Percentiles rank a stretch among this genome's conserved stretches.
phyloP scores from a whole-genome alignment of 2,329 filamentous ascomycete genomes.

The Fusarium decemcellulare region DNA sequence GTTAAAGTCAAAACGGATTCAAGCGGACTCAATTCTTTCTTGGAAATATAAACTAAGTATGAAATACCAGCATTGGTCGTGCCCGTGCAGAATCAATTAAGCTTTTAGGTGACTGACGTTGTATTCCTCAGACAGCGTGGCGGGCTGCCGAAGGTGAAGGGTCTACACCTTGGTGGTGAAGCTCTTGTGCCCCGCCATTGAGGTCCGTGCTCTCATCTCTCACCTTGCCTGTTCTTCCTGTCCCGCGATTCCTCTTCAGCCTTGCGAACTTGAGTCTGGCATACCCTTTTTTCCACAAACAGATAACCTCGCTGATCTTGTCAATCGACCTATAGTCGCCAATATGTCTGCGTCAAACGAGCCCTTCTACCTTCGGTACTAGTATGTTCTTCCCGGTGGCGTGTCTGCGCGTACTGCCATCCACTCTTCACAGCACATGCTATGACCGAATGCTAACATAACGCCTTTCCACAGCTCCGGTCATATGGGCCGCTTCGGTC shows the following conservation, averaged over 20 bases:
- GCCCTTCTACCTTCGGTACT: conserved; percentile 96
- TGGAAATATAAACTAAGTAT: too few species aligned
- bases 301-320: conserved; percentile 5
- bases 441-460: conserved; percentile 23
- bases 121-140: conserved; percentile 21
- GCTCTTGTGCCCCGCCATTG: conserved; percentile 41
- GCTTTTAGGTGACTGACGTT: conserved; percentile 9
- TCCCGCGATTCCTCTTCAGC: conserved; percentile 45
- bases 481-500: conserved; percentile 96
- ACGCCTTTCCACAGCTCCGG: conserved; percentile 77
- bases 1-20: background rate
- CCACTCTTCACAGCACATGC: background rate
- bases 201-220: conserved; percentile 36
- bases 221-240: conserved; percentile 23
- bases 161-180: conserved; percentile 27
- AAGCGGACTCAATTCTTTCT: too few species aligned
- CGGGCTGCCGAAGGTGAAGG: conserved; percentile 24
- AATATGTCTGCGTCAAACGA: conserved; percentile 79
- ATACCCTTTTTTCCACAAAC: conserved; percentile 20
- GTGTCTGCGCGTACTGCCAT: background rate
- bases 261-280: conserved; percentile 32
- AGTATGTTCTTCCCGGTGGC: conserved; percentile 72
- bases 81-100: background rate
- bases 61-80: too few species aligned
- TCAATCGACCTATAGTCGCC: conserved; percentile 31